Percentiles rank a stretch among this genome's conserved stretches.
Conservation (phyloP, 371 early-diverging fungal species). For the Syncephalastrum racemosum region DNA sequence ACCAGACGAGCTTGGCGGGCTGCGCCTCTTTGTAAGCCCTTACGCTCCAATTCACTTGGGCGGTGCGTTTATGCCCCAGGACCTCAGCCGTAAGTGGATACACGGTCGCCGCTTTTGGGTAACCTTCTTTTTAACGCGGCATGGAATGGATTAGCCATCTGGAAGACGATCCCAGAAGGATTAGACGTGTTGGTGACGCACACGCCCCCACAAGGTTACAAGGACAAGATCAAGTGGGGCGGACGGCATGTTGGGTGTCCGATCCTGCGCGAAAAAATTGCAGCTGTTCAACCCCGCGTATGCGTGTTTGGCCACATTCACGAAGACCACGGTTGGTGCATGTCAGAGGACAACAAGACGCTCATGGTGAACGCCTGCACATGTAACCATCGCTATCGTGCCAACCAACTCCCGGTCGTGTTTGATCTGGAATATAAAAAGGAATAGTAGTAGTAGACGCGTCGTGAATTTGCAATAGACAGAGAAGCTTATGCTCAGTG, state of each 20-base stretch:
- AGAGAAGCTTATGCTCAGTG: no score
- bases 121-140: not conserved
- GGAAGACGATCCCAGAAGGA: conserved; percentile 44
- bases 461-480: no score
- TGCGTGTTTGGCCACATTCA: conserved; percentile 62
- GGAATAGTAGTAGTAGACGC: no score
- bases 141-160: conserved; percentile 23
- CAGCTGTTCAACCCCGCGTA: conserved; percentile 41
- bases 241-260: conserved; percentile 44
- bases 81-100: conserved; percentile 28
- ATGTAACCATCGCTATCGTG: conserved; percentile 36
- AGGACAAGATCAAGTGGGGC: conserved; percentile 27
- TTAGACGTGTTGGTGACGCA: conserved; percentile 58
- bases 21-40: conserved; percentile 50
- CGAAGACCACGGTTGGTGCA: conserved; percentile 43
- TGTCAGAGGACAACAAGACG: conserved; percentile 22
- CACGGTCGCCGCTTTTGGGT: not conserved
- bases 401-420: conserved; percentile 44
- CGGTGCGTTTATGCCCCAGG: conserved; percentile 54
- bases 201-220: conserved; percentile 47
- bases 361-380: conserved; percentile 54
- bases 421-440: conserved; percentile 33
- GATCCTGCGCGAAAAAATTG: conserved; percentile 34
- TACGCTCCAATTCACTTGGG: conserved; percentile 51
- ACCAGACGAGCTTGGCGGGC: conserved; percentile 32